phyloP scores from a whole-genome alignment of 345 rosid genomes.

The Camelina laxa region DNA sequence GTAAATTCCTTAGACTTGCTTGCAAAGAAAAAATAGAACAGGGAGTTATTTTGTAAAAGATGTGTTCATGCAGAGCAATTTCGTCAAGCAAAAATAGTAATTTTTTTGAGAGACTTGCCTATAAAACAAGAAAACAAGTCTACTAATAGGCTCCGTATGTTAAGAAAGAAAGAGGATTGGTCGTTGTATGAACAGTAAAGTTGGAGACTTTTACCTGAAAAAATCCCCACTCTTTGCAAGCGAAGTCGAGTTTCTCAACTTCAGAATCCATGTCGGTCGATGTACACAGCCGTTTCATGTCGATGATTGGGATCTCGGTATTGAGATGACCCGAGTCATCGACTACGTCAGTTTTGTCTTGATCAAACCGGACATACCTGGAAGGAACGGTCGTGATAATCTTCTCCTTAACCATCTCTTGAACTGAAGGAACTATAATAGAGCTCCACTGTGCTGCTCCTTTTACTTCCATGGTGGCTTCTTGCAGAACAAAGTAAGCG shows the following conservation, averaged over 20 bases:
- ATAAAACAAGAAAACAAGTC: neutral
- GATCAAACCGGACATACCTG: constrained; percentile 24
- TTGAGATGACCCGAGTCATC: neutral
- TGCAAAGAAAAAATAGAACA: neutral
- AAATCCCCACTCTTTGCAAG: constrained; percentile 68
- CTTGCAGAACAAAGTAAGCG: neutral
- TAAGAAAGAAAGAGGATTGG: too few relatives aligned
- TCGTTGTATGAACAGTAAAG: neutral
- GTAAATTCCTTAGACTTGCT: too few relatives aligned
- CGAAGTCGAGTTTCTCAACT: constrained; percentile 49
- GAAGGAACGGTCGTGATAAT: constrained; percentile 33
- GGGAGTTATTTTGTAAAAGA: neutral
- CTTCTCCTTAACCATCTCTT: constrained; percentile 38
- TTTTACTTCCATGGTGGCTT: constrained; percentile 33
- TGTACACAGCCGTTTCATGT: constrained; percentile 29
- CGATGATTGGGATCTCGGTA: constrained; percentile 33
- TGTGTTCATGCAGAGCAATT: too few relatives aligned
- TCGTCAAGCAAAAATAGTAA: too few relatives aligned
- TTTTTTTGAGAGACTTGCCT: too few relatives aligned
- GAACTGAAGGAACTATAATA: constrained; percentile 36
- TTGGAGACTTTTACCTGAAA: constrained; percentile 51
- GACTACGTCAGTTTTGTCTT: constrained; percentile 7
- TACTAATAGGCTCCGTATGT: too few relatives aligned
- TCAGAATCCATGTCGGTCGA: constrained; percentile 7
- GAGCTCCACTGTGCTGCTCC: constrained; percentile 37